Evolutionary conservation across 2,329 filamentous ascomycete species (phyloP).

Genomic region (Pleomassaria siparia): DNA sequence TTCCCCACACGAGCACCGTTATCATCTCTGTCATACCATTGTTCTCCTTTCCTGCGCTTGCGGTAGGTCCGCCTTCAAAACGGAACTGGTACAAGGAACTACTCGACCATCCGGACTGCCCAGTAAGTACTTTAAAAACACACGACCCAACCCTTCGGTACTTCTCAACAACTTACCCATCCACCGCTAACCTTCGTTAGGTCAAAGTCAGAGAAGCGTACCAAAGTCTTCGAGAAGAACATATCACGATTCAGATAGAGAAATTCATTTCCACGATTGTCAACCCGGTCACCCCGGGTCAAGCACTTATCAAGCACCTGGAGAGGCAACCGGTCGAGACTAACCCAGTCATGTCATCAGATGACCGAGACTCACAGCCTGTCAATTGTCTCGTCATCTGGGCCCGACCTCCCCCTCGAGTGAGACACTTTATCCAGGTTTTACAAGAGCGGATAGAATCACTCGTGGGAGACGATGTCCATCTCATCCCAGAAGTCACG

Average conservation of each 20-base stretch:
- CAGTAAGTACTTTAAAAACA: conserved; percentile 7
- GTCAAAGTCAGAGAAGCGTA: conserved; percentile 11
- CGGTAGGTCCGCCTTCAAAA: conserved; percentile 11
- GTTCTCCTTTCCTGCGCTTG: conserved; percentile 12
- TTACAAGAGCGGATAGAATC: conserved; percentile 3
- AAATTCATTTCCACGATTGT: not conserved
- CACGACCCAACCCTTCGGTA: too few relatives aligned
- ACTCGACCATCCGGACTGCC: conserved; percentile 11
- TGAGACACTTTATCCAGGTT: conserved; percentile 5
- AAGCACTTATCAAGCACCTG: conserved; percentile 14
- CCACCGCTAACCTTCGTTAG: not conserved
- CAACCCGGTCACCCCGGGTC: conserved; percentile 11
- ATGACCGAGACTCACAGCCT: conserved; percentile 7
- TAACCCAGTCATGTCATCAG: not conserved
- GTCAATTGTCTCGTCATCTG: conserved; percentile 14
- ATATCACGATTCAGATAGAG: conserved; percentile 6
- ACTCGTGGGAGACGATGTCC: conserved; percentile 9
- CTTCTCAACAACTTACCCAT: not conserved
- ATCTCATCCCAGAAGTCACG: conserved; percentile 9
- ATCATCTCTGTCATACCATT: conserved; percentile 1
- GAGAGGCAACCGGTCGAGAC: conserved; percentile 1
- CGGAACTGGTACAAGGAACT: conserved; percentile 17
- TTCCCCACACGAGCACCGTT: too few relatives aligned
- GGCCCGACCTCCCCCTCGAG: conserved; percentile 7
- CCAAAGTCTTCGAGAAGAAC: conserved; percentile 4